These are phyloP conservation scores for Fusarium lyarnte DNA, from an alignment of 2,329 filamentous ascomycete genomes.

Conservation along the genomic window DNA sequence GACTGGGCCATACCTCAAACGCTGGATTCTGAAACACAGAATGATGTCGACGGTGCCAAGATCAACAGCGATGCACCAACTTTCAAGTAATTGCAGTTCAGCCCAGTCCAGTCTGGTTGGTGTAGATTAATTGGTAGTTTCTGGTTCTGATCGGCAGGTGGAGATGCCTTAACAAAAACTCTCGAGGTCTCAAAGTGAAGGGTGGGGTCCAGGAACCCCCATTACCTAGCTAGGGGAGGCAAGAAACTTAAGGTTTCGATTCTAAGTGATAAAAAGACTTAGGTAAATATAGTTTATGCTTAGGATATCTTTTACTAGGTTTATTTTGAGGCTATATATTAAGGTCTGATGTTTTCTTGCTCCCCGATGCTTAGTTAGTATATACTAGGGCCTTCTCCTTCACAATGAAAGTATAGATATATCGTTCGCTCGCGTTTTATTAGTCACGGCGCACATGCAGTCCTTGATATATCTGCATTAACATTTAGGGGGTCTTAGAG, in stretches of 20 bases:
- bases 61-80: background rate
- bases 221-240: background rate
- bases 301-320: too few relatives aligned
- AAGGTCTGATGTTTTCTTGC: too few relatives aligned
- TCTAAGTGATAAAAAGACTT: too few relatives aligned
- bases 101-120: background rate
- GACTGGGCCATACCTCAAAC: background rate
- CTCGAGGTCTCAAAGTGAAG: background rate
- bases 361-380: too few relatives aligned
- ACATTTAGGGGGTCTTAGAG: background rate
- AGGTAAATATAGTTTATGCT: too few relatives aligned
- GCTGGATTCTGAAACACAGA: slow-evolving; percentile 12
- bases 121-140: background rate
- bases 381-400: background rate
- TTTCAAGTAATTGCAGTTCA: background rate
- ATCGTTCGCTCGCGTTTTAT: background rate
- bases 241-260: too few relatives aligned
- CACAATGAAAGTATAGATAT: background rate
- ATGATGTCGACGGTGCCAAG: slow-evolving; percentile 10
- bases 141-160: background rate
- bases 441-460: background rate
- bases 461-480: background rate
- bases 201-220: background rate
- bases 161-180: background rate
- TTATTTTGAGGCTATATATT: too few relatives aligned